Percentiles rank a stretch among this genome's conserved stretches.
Evolutionary conservation across 2,329 filamentous ascomycete species (phyloP).

Genomic region (Xylaria hypoxylon): DNA sequence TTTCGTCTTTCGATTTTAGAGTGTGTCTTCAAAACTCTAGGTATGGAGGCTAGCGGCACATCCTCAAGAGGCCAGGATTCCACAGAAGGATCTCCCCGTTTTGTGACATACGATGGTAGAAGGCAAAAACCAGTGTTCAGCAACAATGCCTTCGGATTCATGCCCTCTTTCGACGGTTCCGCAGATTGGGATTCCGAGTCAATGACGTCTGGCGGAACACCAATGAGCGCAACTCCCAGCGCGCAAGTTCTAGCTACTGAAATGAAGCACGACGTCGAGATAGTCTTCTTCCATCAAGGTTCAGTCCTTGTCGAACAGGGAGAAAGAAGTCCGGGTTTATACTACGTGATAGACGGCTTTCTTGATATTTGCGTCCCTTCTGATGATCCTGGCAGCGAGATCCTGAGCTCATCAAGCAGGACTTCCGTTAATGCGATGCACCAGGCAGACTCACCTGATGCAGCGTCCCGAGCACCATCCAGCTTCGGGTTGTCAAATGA

Average conservation of each 20-base stretch:
- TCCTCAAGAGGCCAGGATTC: slow-evolving; percentile 76
- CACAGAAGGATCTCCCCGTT: slow-evolving; percentile 83
- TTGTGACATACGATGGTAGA: slow-evolving; percentile 85
- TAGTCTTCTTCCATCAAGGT: slow-evolving; percentile 95
- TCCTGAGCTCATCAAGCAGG: slow-evolving; percentile 55
- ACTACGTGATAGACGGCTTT: slow-evolving; percentile 98
- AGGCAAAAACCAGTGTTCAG: slow-evolving; percentile 83
- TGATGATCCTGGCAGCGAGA: slow-evolving; percentile 63
- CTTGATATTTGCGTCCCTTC: slow-evolving; percentile 90
- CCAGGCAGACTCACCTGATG: slow-evolving; percentile 47
- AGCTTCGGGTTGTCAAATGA: slow-evolving; percentile 42
- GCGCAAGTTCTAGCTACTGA: slow-evolving; percentile 78
- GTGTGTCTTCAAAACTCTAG: slow-evolving; percentile 95
- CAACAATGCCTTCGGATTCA: slow-evolving; percentile 89
- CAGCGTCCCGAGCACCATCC: slow-evolving; percentile 37
- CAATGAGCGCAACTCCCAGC: slow-evolving; percentile 70
- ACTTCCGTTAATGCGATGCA: slow-evolving; percentile 53
- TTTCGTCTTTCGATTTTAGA: slow-evolving; percentile 92
- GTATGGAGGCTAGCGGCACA: slow-evolving; percentile 76
- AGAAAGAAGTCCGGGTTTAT: slow-evolving; percentile 94
- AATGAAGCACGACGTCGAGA: slow-evolving; percentile 91
- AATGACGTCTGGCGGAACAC: slow-evolving; percentile 76
- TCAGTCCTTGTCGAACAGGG: slow-evolving; percentile 96
- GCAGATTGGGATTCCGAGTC: slow-evolving; percentile 89
- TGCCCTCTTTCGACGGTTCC: slow-evolving; percentile 83